phyloP scores from a whole-genome alignment of 2,329 filamentous ascomycete genomes.

The Hypomyces rosellus region DNA sequence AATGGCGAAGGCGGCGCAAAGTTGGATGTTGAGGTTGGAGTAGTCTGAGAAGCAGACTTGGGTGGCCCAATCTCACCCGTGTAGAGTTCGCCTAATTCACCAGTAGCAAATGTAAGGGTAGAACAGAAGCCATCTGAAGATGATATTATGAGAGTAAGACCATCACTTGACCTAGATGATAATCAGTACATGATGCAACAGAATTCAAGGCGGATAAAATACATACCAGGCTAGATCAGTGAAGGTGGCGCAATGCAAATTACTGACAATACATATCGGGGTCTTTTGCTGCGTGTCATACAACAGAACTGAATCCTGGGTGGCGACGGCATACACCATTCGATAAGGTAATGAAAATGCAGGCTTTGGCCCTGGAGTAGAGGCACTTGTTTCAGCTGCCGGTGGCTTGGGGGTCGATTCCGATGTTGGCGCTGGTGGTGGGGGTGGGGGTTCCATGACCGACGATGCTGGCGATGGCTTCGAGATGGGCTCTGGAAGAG shows the following conservation, averaged over 20 bases:
- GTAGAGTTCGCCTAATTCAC: conserved; percentile 80
- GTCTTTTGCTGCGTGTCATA: conserved; percentile 98
- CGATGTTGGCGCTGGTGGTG: conserved; percentile 48
- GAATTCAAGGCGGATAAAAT: background rate
- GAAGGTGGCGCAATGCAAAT: conserved; percentile 94
- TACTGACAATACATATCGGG: conserved; percentile 90
- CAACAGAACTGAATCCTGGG: conserved; percentile 87
- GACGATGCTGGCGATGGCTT: conserved; percentile 52
- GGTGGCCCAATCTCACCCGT: conserved; percentile 56
- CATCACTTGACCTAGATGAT: conserved; percentile 42
- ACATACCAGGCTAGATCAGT: conserved; percentile 90
- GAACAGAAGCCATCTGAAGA: conserved; percentile 98
- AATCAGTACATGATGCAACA: conserved; percentile 19
- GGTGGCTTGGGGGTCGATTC: conserved; percentile 46
- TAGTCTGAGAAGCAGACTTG: conserved; percentile 48
- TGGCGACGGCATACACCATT: conserved; percentile 94
- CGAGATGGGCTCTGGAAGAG: conserved; percentile 75
- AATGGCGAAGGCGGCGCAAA: conserved; percentile 58
- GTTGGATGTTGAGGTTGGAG: conserved; percentile 62
- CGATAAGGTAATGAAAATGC: conserved; percentile 85
- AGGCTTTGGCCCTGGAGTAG: conserved; percentile 55
- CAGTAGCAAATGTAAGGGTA: conserved; percentile 72
- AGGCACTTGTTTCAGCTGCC: conserved; percentile 36
- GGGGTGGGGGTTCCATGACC: conserved; percentile 81
- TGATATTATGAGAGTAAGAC: conserved; percentile 70